Base-by-base conservation (phyloP, 202 grass and related monocot genomes). In the Carex arenaria region DNA sequence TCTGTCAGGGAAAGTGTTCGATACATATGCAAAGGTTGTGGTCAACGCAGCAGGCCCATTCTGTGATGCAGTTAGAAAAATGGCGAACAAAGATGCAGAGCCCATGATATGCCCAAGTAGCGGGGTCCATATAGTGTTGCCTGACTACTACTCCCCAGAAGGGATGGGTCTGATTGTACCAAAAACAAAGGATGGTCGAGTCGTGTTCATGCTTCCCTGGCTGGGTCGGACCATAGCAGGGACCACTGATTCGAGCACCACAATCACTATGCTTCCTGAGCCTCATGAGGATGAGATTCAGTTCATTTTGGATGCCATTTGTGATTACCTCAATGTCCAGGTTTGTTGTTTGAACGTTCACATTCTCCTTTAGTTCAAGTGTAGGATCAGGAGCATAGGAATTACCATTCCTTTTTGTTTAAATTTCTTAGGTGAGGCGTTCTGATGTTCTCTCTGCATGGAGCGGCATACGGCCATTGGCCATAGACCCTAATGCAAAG, bases 221-320 rank as follows among this genome's bases (percentile, higher is more conserved):
- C 88, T 95, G 78, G 95, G 92, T 85, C 92, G 90, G 88, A 95
- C 95, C 0, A 64, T 98, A 82, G 89, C 91, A 4, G 92, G 95
- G 64, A 93, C 91, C 75, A 98, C 92, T 87, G 92, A 95, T 89
- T 95, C 92, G 51, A 93, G 55, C 45, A 92, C 91, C 26, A 36
- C 74, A 80, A 93, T 98, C 78, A 95, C 92, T 85, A 95, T 95
- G 92, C 87, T 95, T 81, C 95, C 95, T 87, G 95, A 95, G 87
- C 95, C 95, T 42, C 91, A 98, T 88, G 95, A 98, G 85, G 95
- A 98, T 89, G 95, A 98, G 88, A 98, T 98, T 89, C 92, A 93
- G 17, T 98, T 98, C 72, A 95, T 98, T 87, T 79, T 98, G 83
- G 95, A 98, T 85, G 89, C 95, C 13, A 93, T 98, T 56, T 93